These are phyloP conservation scores for Gonium pectorale DNA, from an alignment of 139 green algal species.

Conservation along the genomic window DNA sequence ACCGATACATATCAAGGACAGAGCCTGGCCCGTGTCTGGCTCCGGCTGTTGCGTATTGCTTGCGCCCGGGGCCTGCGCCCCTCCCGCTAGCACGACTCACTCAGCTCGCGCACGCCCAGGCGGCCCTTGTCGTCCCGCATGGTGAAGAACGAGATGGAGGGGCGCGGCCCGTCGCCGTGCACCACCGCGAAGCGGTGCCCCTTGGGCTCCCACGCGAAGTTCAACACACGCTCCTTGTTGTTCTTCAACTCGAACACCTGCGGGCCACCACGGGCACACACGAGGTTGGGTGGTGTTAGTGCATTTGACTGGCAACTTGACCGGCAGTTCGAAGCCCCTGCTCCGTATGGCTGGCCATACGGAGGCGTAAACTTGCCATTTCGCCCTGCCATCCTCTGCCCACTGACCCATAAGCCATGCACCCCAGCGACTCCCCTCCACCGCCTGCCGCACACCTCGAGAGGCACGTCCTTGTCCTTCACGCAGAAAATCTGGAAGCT, in stretches of 20 bases:
- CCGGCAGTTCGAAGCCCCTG: too few relatives aligned
- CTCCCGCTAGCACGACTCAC: slow-evolving; percentile 37
- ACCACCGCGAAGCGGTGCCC: slow-evolving; percentile 92
- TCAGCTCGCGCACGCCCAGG: slow-evolving; percentile 53
- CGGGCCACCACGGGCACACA: too few relatives aligned
- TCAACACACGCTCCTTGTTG: slow-evolving; percentile 85
- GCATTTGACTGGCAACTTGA: too few relatives aligned
- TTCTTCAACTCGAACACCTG: slow-evolving; percentile 85
- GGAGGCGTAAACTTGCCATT: too few relatives aligned
- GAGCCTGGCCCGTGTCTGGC: too few relatives aligned
- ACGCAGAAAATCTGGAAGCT: slow-evolving; percentile 96
- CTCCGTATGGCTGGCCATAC: too few relatives aligned
- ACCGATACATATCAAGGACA: too few relatives aligned
- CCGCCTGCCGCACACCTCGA: slow-evolving; percentile 72
- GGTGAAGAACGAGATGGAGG: slow-evolving; percentile 92
- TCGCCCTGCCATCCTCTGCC: too few relatives aligned
- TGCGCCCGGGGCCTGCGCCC: too few relatives aligned
- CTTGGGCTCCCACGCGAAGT: slow-evolving; percentile 96
- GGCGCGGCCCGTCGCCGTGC: slow-evolving; percentile 88
- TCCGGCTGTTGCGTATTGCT: too few relatives aligned
- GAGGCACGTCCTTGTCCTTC: slow-evolving; percentile 85
- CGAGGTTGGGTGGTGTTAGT: too few relatives aligned
- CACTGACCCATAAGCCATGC: too few relatives aligned
- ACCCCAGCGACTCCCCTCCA: not conserved
- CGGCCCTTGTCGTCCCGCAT: slow-evolving; percentile 90